Percentiles rank a stretch among this genome's conserved stretches.
These are phyloP conservation scores for Linnemannia schmuckeri DNA, from an alignment of 192 early-diverging fungal species.

Conservation along the genomic window DNA sequence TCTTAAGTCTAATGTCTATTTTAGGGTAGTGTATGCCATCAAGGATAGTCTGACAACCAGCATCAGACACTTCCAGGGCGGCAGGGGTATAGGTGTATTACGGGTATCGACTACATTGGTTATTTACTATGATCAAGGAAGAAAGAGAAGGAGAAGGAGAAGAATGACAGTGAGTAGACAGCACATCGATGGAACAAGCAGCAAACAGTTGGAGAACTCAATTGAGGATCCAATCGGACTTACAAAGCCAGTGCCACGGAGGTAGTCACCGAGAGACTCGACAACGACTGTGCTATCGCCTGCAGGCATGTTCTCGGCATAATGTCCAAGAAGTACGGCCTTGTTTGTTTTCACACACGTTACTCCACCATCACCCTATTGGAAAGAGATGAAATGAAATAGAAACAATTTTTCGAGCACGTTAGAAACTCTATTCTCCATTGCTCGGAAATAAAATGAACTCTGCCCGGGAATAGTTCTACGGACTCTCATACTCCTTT, in stretches of 20 bases:
- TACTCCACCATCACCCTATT: constrained; percentile 75
- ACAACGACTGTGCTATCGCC: constrained; percentile 82
- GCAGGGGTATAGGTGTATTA: too few relatives aligned
- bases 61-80: too few relatives aligned
- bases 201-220: not conserved
- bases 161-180: not conserved
- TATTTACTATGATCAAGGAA: too few relatives aligned
- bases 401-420: not conserved
- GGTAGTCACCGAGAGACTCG: constrained; percentile 84
- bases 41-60: too few relatives aligned
- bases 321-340: constrained; percentile 81
- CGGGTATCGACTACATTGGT: too few relatives aligned
- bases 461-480: not conserved
- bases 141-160: too few relatives aligned
- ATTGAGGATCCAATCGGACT: constrained; percentile 7
- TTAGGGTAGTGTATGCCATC: too few relatives aligned
- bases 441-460: not conserved
- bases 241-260: constrained; percentile 77
- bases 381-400: not conserved
- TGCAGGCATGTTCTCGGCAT: constrained; percentile 72
- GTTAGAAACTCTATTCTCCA: not conserved
- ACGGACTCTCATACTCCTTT: not conserved
- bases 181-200: not conserved
- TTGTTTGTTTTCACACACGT: constrained; percentile 84
- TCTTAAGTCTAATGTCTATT: not conserved